These are phyloP conservation scores for Neospermospora avenae DNA, from an alignment of 2,329 filamentous ascomycete genomes.

Conservation along the genomic window DNA sequence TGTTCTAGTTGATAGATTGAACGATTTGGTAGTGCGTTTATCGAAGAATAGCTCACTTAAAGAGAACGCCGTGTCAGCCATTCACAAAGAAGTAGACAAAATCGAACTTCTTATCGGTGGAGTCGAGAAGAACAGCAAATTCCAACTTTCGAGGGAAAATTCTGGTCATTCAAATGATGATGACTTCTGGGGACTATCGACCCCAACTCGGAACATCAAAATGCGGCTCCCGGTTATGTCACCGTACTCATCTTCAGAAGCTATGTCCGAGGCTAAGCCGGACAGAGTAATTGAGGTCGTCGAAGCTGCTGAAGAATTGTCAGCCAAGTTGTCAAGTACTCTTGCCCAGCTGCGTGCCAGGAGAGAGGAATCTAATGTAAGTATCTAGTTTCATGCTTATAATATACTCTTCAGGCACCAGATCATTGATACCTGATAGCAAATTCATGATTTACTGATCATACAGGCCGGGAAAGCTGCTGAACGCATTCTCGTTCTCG, in stretches of 20 bases:
- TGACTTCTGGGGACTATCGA: slow-evolving; percentile 27
- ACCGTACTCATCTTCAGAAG: background rate
- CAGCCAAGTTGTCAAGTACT: slow-evolving; percentile 47
- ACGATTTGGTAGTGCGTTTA: slow-evolving; percentile 35
- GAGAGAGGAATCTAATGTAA: slow-evolving; percentile 58
- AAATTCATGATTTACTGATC: slow-evolving; percentile 60
- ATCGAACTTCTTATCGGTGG: slow-evolving; percentile 34
- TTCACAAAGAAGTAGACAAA: slow-evolving; percentile 38
- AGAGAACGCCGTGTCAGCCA: slow-evolving; percentile 31
- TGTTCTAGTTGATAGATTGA: slow-evolving; percentile 35
- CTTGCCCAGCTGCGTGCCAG: slow-evolving; percentile 50
- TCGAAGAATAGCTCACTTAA: slow-evolving; percentile 30
- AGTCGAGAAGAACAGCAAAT: slow-evolving; percentile 2
- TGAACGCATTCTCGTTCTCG: slow-evolving; percentile 56
- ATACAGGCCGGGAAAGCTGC: slow-evolving; percentile 55
- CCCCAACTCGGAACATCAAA: slow-evolving; percentile 22
- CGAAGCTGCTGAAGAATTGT: slow-evolving; percentile 44
- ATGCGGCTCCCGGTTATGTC: slow-evolving; percentile 19
- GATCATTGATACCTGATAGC: slow-evolving; percentile 39
- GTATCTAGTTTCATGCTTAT: slow-evolving; percentile 16
- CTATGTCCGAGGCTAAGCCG: background rate
- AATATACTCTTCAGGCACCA: too few species aligned
- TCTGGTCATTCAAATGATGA: slow-evolving; percentile 13
- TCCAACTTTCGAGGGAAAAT: background rate
- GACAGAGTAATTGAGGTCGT: slow-evolving; percentile 38